Conservation (phyloP, 345 rosid species). For the Turnera subulata region DNA sequence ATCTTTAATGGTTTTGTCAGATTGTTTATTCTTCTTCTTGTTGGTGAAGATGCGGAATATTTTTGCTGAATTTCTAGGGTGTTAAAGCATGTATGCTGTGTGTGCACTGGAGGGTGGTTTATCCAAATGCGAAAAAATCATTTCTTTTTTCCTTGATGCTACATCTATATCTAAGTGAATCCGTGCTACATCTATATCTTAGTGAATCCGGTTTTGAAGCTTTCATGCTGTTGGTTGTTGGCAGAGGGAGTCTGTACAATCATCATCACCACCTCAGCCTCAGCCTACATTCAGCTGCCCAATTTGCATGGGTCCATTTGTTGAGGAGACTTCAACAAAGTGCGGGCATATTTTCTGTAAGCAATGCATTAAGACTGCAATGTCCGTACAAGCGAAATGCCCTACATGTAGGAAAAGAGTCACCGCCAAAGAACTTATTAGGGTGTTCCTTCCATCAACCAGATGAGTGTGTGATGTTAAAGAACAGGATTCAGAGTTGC, state of each 20-base stretch:
- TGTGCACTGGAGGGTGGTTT: background rate
- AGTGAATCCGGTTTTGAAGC: background rate
- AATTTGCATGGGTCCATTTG: slow-evolving; percentile 76
- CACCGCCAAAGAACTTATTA: slow-evolving; percentile 53
- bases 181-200: background rate
- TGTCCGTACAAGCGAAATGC: slow-evolving; percentile 59
- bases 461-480: slow-evolving; percentile 6
- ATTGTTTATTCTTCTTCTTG: background rate
- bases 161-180: too few relatives aligned
- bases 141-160: too few relatives aligned
- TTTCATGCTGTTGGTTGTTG: slow-evolving; percentile 1
- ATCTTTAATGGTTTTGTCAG: background rate
- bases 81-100: background rate
- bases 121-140: background rate
- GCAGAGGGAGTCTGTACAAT: slow-evolving; percentile 32
- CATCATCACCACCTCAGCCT: slow-evolving; percentile 36
- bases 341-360: slow-evolving; percentile 98
- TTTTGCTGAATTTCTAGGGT: background rate
- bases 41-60: background rate
- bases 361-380: slow-evolving; percentile 59
- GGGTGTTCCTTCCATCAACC: slow-evolving; percentile 86
- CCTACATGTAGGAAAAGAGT: slow-evolving; percentile 88
- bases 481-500: background rate
- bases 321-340: slow-evolving; percentile 72
- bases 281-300: slow-evolving; percentile 84